Percentiles rank a stretch among this genome's conserved stretches.
phyloP scores from a whole-genome alignment of 495 filamentous ascomycete genomes.

The Neurospora sublineolata region DNA sequence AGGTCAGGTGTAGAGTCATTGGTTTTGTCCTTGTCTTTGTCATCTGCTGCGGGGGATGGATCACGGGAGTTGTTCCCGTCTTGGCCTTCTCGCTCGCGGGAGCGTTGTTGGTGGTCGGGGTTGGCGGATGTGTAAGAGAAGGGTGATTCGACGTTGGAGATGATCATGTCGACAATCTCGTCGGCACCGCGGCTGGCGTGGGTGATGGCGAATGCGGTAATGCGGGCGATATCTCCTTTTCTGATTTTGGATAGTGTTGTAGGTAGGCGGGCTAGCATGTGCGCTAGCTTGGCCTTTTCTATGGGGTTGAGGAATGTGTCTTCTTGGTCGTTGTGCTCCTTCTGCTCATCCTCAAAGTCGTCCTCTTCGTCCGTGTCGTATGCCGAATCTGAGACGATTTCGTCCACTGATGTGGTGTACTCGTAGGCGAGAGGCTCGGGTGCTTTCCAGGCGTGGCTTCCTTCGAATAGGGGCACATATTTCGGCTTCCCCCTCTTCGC shows the following conservation, averaged over 20 bases:
- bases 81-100: constrained; percentile 28
- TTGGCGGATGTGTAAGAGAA: constrained; percentile 53
- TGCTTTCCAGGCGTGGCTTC: constrained; percentile 55
- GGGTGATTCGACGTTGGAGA: constrained; percentile 66
- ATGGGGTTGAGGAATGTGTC: constrained; percentile 72
- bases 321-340: constrained; percentile 44
- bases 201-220: constrained; percentile 82
- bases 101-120: constrained; percentile 30
- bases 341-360: constrained; percentile 63
- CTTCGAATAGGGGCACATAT: constrained; percentile 56
- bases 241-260: constrained; percentile 62
- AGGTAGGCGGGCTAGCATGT: constrained; percentile 70
- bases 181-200: constrained; percentile 68
- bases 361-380: constrained; percentile 86
- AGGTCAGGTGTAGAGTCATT: constrained; percentile 40
- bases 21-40: constrained; percentile 21
- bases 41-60: constrained; percentile 28
- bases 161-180: constrained; percentile 80
- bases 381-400: constrained; percentile 71
- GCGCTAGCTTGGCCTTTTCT: constrained; percentile 70
- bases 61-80: constrained; percentile 15
- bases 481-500: constrained; percentile 25
- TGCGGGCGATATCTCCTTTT: constrained; percentile 74
- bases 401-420: constrained; percentile 57
- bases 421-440: constrained; percentile 63